Evolutionary conservation across 306 rosid species (phyloP).

Genomic region (Vigna mungo): DNA sequence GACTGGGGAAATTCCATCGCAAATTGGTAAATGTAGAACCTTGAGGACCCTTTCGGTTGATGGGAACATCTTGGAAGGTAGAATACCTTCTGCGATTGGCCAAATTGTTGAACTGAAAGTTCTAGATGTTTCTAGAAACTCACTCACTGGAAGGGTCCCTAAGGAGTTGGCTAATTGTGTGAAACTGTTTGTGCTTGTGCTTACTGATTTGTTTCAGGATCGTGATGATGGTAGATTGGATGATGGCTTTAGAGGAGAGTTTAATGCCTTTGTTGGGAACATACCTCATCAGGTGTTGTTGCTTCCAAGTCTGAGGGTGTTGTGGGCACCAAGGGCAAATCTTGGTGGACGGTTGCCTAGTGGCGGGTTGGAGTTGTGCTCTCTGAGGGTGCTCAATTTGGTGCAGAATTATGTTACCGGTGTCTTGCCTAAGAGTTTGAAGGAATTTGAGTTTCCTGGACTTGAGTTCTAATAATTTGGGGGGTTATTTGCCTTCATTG

Average conservation of each 20-base stretch:
- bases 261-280: constrained; percentile 69
- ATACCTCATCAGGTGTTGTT: constrained; percentile 57
- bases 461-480: constrained; percentile 67
- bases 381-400: constrained; percentile 64
- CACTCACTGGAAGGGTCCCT: too few relatives aligned
- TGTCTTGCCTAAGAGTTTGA: constrained; percentile 52
- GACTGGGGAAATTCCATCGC: constrained; percentile 56
- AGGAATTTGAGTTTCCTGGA: constrained; percentile 64
- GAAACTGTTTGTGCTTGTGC: constrained; percentile 60
- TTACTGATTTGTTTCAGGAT: constrained; percentile 54
- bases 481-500: constrained; percentile 51
- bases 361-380: constrained; percentile 59
- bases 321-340: constrained; percentile 82
- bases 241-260: constrained; percentile 63
- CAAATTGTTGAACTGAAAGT: too few relatives aligned
- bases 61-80: constrained; percentile 67
- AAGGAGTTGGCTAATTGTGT: too few relatives aligned
- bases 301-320: constrained; percentile 60
- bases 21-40: constrained; percentile 61
- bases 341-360: constrained; percentile 61
- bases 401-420: constrained; percentile 67
- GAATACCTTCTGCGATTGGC: too few relatives aligned
- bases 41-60: constrained; percentile 65
- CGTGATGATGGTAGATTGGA: constrained; percentile 35
- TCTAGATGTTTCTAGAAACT: too few relatives aligned